phyloP scores from a whole-genome alignment of 208 protist species.

The Leishmania amazonensis region DNA sequence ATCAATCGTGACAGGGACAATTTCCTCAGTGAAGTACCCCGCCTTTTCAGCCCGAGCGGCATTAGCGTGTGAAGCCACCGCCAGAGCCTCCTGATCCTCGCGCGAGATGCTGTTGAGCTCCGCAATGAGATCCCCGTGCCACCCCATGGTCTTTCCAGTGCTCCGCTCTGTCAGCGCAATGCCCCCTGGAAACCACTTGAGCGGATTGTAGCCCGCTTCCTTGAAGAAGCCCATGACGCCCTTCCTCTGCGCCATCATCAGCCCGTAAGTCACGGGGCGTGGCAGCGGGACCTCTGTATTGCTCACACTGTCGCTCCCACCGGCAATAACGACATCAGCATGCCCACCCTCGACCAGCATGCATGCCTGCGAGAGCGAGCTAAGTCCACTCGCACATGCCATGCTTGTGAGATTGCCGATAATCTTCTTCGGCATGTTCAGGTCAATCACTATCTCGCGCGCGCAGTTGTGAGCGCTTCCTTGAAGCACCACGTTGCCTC shows the following conservation, averaged over 20 bases:
- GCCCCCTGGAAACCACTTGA: slow-evolving; percentile 65
- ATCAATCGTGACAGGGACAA: slow-evolving; percentile 53
- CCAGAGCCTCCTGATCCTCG: slow-evolving; percentile 74
- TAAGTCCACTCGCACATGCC: slow-evolving; percentile 81
- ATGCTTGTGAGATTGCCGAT: slow-evolving; percentile 77
- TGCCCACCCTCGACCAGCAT: slow-evolving; percentile 78
- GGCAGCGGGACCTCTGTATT: slow-evolving; percentile 73
- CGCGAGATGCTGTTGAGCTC: slow-evolving; percentile 79
- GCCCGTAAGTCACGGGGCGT: slow-evolving; percentile 44
- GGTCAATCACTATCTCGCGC: slow-evolving; percentile 36
- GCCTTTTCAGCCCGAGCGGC: slow-evolving; percentile 62
- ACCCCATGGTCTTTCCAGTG: slow-evolving; percentile 92
- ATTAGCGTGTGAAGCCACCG: slow-evolving; percentile 67
- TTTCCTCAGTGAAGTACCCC: slow-evolving; percentile 77
- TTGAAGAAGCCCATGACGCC: slow-evolving; percentile 54
- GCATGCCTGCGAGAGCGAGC: slow-evolving; percentile 75
- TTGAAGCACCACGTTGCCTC: background rate
- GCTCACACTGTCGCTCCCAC: slow-evolving; percentile 87
- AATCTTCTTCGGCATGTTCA: slow-evolving; percentile 77
- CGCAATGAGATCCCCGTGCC: slow-evolving; percentile 82
- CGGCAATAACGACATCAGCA: slow-evolving; percentile 83
- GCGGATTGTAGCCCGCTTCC: slow-evolving; percentile 67
- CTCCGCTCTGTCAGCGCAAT: slow-evolving; percentile 67
- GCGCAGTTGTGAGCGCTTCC: background rate
- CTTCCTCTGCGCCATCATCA: slow-evolving; percentile 64